Conservation (phyloP, 495 filamentous ascomycete species). For the Aspergillus nanangensis region DNA sequence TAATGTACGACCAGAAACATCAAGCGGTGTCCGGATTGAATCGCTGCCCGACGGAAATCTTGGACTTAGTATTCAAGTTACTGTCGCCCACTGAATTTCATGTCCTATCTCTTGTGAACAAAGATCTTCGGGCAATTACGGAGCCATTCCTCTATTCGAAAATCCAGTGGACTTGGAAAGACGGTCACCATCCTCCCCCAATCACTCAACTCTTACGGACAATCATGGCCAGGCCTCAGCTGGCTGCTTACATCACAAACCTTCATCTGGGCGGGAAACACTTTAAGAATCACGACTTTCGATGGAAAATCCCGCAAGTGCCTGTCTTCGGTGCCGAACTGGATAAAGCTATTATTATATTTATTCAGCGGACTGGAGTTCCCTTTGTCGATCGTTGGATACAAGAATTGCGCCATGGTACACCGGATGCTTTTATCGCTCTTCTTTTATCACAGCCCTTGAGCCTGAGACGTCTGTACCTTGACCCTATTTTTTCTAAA, state of each 20-base stretch:
- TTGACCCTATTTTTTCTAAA: conserved; percentile 10
- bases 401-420: conserved; percentile 9
- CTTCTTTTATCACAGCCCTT: conserved; percentile 12
- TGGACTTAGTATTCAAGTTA: conserved; percentile 6
- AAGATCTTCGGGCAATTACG: conserved; percentile 6
- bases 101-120: conserved; percentile 11
- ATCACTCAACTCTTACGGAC: conserved; percentile 12
- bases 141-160: conserved; percentile 15
- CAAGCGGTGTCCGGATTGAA: background rate
- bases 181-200: conserved; percentile 7
- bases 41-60: conserved; percentile 9
- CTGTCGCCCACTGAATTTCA: conserved; percentile 9
- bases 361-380: conserved; percentile 10
- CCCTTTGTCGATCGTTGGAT: conserved; percentile 14
- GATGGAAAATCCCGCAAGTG: conserved; percentile 2
- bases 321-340: conserved; percentile 7
- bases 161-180: conserved; percentile 15
- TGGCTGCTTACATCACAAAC: conserved; percentile 14
- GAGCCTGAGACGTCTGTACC: conserved; percentile 10
- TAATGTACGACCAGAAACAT: background rate
- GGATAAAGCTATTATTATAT: conserved; percentile 5
- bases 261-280: conserved; percentile 6
- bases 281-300: background rate
- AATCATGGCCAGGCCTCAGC: conserved; percentile 12
- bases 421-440: conserved; percentile 18